phyloP scores from a whole-genome alignment of 371 early-diverging fungal species.

The Massospora cicadina region DNA sequence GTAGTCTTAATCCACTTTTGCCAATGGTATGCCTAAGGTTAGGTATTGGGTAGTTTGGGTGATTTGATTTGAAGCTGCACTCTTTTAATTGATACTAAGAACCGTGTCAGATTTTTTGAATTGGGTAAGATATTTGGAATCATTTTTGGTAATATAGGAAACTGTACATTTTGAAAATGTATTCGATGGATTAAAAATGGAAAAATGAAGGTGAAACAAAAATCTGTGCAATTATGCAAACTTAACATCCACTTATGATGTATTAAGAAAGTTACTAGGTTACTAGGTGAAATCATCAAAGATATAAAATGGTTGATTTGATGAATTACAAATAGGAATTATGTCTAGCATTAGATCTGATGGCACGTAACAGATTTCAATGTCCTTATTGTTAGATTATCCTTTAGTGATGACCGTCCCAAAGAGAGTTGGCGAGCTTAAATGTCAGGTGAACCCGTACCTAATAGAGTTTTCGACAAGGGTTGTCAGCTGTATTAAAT shows the following conservation, averaged over 20 bases:
- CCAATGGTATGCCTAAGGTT: too few relatives aligned
- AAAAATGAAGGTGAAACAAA: background rate
- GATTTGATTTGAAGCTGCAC: too few relatives aligned
- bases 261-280: too few relatives aligned
- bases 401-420: background rate
- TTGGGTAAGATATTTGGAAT: too few relatives aligned
- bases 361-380: too few relatives aligned
- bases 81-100: too few relatives aligned
- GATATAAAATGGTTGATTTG: background rate
- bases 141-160: background rate
- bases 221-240: too few relatives aligned
- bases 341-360: background rate
- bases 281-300: background rate
- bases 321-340: background rate
- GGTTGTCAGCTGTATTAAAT: constrained; percentile 2
- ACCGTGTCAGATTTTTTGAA: too few relatives aligned
- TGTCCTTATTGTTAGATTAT: too few relatives aligned
- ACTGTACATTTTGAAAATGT: background rate
- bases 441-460: constrained; percentile 4
- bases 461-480: background rate
- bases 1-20: too few relatives aligned
- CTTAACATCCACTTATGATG: too few relatives aligned
- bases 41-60: too few relatives aligned
- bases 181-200: background rate
- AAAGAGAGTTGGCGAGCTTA: constrained; percentile 8